Base-by-base conservation (phyloP, 371 early-diverging fungal species). In the Rhizomucor pusillus region DNA sequence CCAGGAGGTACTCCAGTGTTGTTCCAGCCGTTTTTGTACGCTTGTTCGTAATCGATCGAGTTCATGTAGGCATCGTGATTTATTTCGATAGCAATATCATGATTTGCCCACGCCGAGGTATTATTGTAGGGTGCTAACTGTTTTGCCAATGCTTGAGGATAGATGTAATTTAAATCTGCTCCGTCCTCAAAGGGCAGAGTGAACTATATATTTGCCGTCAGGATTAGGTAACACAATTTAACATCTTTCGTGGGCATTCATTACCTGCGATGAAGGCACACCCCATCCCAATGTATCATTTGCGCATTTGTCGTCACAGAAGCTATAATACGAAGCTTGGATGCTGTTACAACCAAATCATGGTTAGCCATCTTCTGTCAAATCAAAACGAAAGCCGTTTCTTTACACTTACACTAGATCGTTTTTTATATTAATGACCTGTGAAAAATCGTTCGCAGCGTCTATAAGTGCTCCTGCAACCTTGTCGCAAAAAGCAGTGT, bases 61-160 rank as follows among this genome's bases (percentile, higher is more conserved):
- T 63, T 67, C 52, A 72, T 45, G 43, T 77, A 75, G 7, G 54
- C 60, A 54, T 77, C 75, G 37, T 74, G 75, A 29, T 77, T 77
- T 45, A 77, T 65, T 24, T 66, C 70, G 40, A 73, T 66, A 20
- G 59, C 60, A 19, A 77, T 60, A 50, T 77, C 78, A 29, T 65
- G 62, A 10, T 63, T 58, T 11, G 66, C 57, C 71, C 78, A 74
- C 7, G 65, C 62, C 0, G 67, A 60, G 0, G 66, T 66, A 16
- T 62, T 64, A 20, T 60, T 73, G 23, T 66, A 73, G 9, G 69
- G 71, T 9, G 65, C 69, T 5, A 77, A 43, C 50, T 77, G 78
- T 43, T 71, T 73, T 0, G 73, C 78, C n/a, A 77, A 49, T 2
- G 75, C 68, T 52, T 77, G 78, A 1, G 78, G 78, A 39, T 77